Conservation (phyloP, 352 stramenopile genomes). For the Globisporangium sylvaticum region DNA sequence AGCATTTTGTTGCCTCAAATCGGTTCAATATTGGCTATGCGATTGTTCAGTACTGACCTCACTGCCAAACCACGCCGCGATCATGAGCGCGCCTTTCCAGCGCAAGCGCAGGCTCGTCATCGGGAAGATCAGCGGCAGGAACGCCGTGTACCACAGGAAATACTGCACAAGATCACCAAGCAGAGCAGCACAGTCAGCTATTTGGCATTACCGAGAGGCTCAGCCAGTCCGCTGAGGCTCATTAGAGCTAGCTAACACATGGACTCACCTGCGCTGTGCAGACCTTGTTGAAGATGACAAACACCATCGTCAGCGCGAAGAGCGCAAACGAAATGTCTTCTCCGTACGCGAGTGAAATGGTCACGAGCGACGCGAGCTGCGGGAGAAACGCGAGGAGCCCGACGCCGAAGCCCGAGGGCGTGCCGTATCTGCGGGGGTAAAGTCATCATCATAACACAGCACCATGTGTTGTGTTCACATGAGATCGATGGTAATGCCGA, state of each 20-base stretch:
- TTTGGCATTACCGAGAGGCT: too few species aligned
- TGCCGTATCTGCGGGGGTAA: constrained; percentile 58
- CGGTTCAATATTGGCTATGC: too few species aligned
- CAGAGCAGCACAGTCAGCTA: too few species aligned
- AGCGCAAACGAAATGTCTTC: constrained; percentile 92
- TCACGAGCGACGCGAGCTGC: constrained; percentile 73
- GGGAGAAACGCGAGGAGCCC: constrained; percentile 82
- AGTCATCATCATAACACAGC: background rate
- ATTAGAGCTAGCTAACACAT: background rate
- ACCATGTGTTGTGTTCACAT: too few species aligned
- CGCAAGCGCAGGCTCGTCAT: constrained; percentile 52
- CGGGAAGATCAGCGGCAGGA: constrained; percentile 88
- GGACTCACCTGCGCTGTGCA: constrained; percentile 76
- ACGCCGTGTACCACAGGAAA: constrained; percentile 97
- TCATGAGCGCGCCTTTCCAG: constrained; percentile 64
- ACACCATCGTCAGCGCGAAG: constrained; percentile 97
- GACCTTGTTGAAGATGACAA: constrained; percentile 98
- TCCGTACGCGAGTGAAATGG: constrained; percentile 65
- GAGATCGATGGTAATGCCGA: too few species aligned
- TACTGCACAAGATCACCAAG: constrained; percentile 90
- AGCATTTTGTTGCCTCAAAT: background rate
- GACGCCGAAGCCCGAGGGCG: constrained; percentile 65
- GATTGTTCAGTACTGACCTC: constrained; percentile 38
- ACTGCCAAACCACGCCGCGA: constrained; percentile 65
- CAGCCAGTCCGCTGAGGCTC: too few species aligned